These are phyloP conservation scores for Bombardia bombarda DNA, from an alignment of 495 filamentous ascomycete species.

Conservation along the genomic window DNA sequence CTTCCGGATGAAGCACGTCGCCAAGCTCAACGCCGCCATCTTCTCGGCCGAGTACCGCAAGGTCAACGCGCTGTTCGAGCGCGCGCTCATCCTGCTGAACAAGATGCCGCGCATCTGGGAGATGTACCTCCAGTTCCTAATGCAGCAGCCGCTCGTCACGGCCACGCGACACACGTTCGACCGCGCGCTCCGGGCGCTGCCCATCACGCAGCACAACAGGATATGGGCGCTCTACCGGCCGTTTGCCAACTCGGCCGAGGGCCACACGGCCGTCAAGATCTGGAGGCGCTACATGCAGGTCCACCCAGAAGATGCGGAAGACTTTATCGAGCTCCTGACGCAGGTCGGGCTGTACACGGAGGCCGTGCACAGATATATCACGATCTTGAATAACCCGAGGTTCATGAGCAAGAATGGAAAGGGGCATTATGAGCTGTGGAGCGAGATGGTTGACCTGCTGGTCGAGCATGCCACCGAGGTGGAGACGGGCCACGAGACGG, in stretches of 20 bases:
- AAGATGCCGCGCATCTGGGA: constrained; percentile 99
- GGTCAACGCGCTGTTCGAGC: constrained; percentile 92
- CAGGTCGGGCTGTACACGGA: constrained; percentile 82
- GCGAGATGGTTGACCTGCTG: constrained; percentile 95
- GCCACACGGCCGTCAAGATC: constrained; percentile 83
- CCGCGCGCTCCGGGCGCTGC: constrained; percentile 86
- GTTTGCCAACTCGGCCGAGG: constrained; percentile 89
- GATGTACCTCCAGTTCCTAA: constrained; percentile 89
- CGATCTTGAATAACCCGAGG: constrained; percentile 83
- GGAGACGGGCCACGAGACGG: constrained; percentile 65
- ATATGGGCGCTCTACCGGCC: constrained; percentile 90
- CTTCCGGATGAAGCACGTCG: constrained; percentile 74
- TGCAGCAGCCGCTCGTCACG: constrained; percentile 88
- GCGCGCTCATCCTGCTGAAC: constrained; percentile 87
- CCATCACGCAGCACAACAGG: constrained; percentile 92
- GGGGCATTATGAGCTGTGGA: constrained; percentile 95
- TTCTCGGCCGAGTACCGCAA: constrained; percentile 79
- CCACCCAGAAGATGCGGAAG: constrained; percentile 91
- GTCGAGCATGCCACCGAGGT: constrained; percentile 85
- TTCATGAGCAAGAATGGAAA: constrained; percentile 92
- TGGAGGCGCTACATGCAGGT: constrained; percentile 98
- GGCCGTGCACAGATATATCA: constrained; percentile 87
- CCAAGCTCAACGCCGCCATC: constrained; percentile 73
- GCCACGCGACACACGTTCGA: constrained; percentile 88
- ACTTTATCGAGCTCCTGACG: constrained; percentile 82